Base-by-base conservation (phyloP, 345 rosid genomes). In the Adansonia digitata region DNA sequence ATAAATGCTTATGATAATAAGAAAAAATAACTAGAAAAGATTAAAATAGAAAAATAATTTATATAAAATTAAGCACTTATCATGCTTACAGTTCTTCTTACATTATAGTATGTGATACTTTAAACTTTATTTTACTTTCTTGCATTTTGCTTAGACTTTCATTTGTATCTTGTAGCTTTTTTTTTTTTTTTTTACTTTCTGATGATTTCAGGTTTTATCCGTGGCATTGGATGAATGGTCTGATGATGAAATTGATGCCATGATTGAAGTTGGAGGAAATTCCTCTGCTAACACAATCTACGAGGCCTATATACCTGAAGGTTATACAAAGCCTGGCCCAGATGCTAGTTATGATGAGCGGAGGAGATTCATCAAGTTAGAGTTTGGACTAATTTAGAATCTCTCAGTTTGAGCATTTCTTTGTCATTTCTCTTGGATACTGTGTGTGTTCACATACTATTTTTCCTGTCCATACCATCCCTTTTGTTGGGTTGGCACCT, bases 191-290 rank as follows among this genome's bases (percentile, higher is more conserved):
- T 46, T 46, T 77, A 66, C 60, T 22, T 77, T 77, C 40, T 0
- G 15, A 17, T 82, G 52, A 26, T 43, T 71, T 27, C 82, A 95
- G 99, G 99, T 93, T 81, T 85, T 95, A 74, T 95, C 99, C 10
- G 94, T 95, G 81, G 88, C 97, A 63, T 74, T 95, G 83, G 99
- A 95, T 89, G 99, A 95, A 5, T 95, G 99, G 99, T 86, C 97
- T 69, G 92, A 90, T 62, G 98, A 89, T 60, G 97, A 95, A 82
- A 83, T 95, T 71, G 97, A 95, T 65, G 77, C 96, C 74, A 89
- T 95, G 97, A 80, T 87, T 79, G 99, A 93, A 88, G 94, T 95
- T 71, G 99, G 98, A 60, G 99, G 99, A 73, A 95, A 95, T 77
- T 82, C 92, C 49, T 79, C 97, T 74, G 98, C 96, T 5, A 95